phyloP scores from a whole-genome alignment of 441 rosid species.

The Iberis amara region DNA sequence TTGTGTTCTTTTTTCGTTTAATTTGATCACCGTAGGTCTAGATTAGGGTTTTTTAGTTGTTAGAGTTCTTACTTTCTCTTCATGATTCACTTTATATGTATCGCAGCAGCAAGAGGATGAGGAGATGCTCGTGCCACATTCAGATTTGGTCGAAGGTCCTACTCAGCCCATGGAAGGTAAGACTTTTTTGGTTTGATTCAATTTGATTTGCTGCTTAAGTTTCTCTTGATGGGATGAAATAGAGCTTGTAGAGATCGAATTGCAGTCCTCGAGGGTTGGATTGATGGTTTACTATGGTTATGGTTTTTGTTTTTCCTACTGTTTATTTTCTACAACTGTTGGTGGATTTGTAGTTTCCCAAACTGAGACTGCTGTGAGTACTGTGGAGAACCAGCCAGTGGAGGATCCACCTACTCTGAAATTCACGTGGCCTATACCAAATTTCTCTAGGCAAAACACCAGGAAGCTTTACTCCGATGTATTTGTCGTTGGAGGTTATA shows the following conservation, averaged over 20 bases:
- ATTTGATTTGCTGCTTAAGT: constrained; percentile 14
- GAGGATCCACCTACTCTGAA: constrained; percentile 59
- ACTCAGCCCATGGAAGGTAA: constrained; percentile 61
- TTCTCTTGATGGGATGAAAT: constrained; percentile 9
- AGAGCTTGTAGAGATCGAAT: constrained; percentile 3
- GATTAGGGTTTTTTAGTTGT: constrained; percentile 28
- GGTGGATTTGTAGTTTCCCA: constrained; percentile 33
- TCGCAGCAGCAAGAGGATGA: constrained; percentile 57
- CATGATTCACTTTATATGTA: constrained; percentile 16
- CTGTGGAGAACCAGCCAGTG: constrained; percentile 45
- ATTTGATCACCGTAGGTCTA: constrained; percentile 32
- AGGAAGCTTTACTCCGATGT: constrained; percentile 37
- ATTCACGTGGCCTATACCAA: constrained; percentile 50
- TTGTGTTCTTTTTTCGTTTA: constrained; percentile 36
- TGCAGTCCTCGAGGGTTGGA: not conserved
- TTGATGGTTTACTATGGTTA: constrained; percentile 6
- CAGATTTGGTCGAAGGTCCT: constrained; percentile 51
- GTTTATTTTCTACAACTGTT: not conserved
- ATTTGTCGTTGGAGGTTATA: constrained; percentile 37
- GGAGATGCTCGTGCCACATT: constrained; percentile 62
- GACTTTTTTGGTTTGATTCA: constrained; percentile 13
- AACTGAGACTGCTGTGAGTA: constrained; percentile 38
- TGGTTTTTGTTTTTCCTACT: constrained; percentile 17
- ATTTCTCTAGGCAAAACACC: constrained; percentile 34
- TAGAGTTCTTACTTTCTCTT: constrained; percentile 8